Percentiles rank a stretch among this genome's conserved stretches.
phyloP scores from a whole-genome alignment of 1,139 yeast species.

The Debaryomyces sp. region DNA sequence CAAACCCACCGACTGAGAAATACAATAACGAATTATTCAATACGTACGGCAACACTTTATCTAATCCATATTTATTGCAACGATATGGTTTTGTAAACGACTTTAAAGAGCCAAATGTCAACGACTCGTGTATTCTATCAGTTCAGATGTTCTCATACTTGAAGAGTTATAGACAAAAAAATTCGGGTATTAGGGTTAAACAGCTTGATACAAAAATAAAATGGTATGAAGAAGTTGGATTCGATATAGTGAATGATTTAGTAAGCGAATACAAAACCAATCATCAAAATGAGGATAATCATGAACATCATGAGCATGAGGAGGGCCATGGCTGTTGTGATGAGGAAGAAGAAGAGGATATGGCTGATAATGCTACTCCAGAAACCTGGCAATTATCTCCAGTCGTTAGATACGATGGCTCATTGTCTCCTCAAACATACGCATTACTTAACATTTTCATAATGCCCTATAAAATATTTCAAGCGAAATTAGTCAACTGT shows the following conservation, averaged over 20 bases:
- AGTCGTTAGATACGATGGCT: conserved; percentile 25
- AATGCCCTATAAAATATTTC: conserved; percentile 30
- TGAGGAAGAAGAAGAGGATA: conserved; percentile 19
- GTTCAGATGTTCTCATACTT: conserved; percentile 50
- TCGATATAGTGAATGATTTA: conserved; percentile 43
- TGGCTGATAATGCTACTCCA: conserved; percentile 16
- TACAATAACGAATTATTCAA: conserved; percentile 62
- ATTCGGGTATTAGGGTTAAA: conserved; percentile 26
- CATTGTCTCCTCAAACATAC: conserved; percentile 27
- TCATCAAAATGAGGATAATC: conserved; percentile 17
- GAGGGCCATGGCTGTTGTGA: conserved; percentile 18
- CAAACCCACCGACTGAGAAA: conserved; percentile 42
- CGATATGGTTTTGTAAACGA: conserved; percentile 71
- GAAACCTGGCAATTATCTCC: conserved; percentile 35
- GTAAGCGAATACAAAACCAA: conserved; percentile 18
- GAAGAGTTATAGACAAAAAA: conserved; percentile 28
- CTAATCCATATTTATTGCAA: conserved; percentile 67
- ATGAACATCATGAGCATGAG: conserved; percentile 17
- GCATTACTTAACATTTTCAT: conserved; percentile 27
- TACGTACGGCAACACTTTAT: conserved; percentile 70
- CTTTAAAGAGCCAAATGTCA: conserved; percentile 45
- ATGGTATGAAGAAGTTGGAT: conserved; percentile 68
- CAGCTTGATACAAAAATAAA: conserved; percentile 48
- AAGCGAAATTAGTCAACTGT: conserved; percentile 6
- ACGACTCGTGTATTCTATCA: conserved; percentile 61